A percentile compares a stretch with the other conserved stretches of the same genome.
phyloP scores from a whole-genome alignment of 805 yeast genomes.

The Metschnikowia cubensis region DNA sequence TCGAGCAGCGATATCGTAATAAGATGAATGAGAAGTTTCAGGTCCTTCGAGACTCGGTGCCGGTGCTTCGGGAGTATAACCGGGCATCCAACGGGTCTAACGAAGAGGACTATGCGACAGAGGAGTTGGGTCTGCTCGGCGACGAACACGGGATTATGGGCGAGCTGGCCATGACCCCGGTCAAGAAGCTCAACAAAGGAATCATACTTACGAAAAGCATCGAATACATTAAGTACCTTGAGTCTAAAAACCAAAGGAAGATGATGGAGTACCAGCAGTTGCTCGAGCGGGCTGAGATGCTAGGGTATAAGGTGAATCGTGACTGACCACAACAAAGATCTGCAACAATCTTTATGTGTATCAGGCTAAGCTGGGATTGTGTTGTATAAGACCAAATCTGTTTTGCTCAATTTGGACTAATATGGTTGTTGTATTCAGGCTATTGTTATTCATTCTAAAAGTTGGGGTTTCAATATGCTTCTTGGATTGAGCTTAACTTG shows the following conservation, averaged over 20 bases:
- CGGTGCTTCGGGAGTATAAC: slow-evolving; percentile 32
- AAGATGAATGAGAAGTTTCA: slow-evolving; percentile 40
- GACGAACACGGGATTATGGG: slow-evolving; percentile 30
- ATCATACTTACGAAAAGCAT: slow-evolving; percentile 73
- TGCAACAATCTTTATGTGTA: background rate
- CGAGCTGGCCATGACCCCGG: slow-evolving; percentile 59
- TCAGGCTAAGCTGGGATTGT: too few relatives aligned
- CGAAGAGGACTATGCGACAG: slow-evolving; percentile 10
- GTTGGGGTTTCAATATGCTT: background rate
- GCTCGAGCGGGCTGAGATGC: slow-evolving; percentile 30
- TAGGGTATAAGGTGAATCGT: slow-evolving; percentile 21
- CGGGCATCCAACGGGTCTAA: slow-evolving; percentile 4
- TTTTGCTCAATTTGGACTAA: too few relatives aligned
- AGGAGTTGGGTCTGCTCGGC: slow-evolving; percentile 3
- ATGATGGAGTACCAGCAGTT: slow-evolving; percentile 51
- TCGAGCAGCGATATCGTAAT: slow-evolving; percentile 42
- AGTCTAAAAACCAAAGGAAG: slow-evolving; percentile 51
- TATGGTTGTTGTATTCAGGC: too few relatives aligned
- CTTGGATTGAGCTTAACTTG: background rate
- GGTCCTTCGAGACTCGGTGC: slow-evolving; percentile 37
- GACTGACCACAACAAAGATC: background rate
- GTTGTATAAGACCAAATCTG: too few relatives aligned
- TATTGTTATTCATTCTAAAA: too few relatives aligned
- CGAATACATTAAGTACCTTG: slow-evolving; percentile 73
- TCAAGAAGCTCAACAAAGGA: slow-evolving; percentile 72